Base-by-base conservation (phyloP, 2,329 filamentous ascomycete species). In the Cladobotryum mycophilum region DNA sequence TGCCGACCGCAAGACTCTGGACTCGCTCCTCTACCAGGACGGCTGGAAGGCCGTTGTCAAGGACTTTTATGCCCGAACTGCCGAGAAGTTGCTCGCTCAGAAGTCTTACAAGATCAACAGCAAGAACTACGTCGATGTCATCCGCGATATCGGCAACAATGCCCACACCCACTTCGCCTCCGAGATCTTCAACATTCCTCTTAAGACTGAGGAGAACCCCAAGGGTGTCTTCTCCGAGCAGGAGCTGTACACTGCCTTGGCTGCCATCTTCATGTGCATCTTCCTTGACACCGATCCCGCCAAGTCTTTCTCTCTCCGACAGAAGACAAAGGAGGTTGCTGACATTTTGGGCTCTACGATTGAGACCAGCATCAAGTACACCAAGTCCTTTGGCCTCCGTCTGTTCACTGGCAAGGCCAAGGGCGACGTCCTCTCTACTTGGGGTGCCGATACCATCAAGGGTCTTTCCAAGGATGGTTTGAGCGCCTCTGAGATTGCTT, bases 111-210 rank as follows among this genome's bases (percentile, higher is more conserved):
- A 75, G 51, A 75, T 91, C 2, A 68, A 60, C 25, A 69, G 65
- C 1, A 62, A 58, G 49, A 78, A 73, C 4, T 84, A 88, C 62
- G 78, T 89, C 38, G 88, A 93, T 58, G 74, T 91, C 4, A 71
- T 88, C 9, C 79, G 83, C 20, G 83, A 88, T 49, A 78, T 89
- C 1, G 84, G 80, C 22, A 89, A 89, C 61, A 67, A 87, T 22
- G 78, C 76, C 0, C 84, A 85, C 5, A 79, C 83, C 3, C 74
- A 81, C 58, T 88, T 87, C 38, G 81, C 79, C 0, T 72, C 84
- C 2, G 75, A 77, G 4, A 73, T 75, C 18, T 86, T 88, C 62
- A 80, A 81, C 45, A 69, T 89, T 3, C 84, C 86, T 0, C 70
- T 89, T 37, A 87, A 88, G 70, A 83, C 80, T 0, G 63, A 66